Conservation (phyloP, 2,329 filamentous ascomycete genomes). For the Trichoderma atrobrunneum region DNA sequence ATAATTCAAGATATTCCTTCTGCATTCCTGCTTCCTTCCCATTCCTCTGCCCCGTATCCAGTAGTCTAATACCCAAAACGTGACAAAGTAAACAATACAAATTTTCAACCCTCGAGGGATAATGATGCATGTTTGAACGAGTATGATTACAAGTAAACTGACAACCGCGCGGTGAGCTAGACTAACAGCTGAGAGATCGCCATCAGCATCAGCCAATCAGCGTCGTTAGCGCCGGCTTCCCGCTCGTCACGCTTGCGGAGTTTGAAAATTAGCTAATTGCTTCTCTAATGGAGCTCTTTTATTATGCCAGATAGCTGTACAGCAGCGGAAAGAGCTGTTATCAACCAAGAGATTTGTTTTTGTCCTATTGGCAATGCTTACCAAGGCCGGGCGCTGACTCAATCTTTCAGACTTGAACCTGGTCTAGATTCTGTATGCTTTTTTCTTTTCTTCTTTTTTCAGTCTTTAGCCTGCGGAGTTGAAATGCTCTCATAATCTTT, state of each 20-base stretch:
- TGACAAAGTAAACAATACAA: neutral
- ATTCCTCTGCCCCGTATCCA: neutral
- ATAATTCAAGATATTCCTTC: neutral
- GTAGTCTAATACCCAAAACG: neutral
- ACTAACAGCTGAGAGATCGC: neutral
- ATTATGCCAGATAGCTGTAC: neutral
- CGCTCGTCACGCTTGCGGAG: conserved; percentile 13
- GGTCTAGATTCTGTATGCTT: neutral
- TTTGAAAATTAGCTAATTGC: neutral
- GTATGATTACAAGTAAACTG: neutral
- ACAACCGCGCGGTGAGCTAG: neutral
- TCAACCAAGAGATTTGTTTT: neutral
- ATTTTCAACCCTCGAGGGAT: neutral
- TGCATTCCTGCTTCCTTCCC: neutral
- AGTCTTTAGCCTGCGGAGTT: neutral
- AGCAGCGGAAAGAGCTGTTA: neutral
- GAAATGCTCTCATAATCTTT: neutral
- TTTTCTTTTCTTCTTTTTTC: neutral
- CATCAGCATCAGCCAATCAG: neutral
- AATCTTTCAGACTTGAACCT: neutral
- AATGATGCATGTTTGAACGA: neutral
- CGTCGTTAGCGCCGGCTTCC: conserved; percentile 11
- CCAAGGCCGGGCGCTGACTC: neutral
- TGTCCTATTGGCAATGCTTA: neutral
- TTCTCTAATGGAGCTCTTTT: neutral